Percentiles rank a stretch among this genome's conserved stretches.
Evolutionary conservation across 176 grass and related monocot species (phyloP).

Genomic region (Saccharum officinarum): DNA sequence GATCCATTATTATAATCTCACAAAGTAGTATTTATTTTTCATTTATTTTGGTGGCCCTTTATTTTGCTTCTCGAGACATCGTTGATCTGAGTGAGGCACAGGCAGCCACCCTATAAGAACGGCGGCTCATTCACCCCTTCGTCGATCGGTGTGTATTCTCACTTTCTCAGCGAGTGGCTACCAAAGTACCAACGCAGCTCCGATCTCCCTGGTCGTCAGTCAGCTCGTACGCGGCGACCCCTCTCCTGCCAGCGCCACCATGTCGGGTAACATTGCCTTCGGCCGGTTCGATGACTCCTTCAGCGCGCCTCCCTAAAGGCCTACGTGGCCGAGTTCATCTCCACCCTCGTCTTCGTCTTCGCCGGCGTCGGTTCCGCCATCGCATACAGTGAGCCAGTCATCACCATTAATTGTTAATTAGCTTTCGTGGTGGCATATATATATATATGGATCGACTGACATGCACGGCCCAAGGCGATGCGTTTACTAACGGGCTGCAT

Average conservation of each 20-base stretch:
- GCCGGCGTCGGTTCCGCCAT: conserved; percentile 83
- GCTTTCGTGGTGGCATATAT: background rate
- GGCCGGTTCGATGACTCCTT: conserved; percentile 75
- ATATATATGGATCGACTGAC: too few species aligned
- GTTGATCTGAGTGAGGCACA: background rate
- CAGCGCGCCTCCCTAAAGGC: conserved; percentile 57
- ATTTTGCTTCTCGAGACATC: background rate
- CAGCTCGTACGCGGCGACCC: background rate
- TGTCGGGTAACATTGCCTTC: conserved; percentile 57
- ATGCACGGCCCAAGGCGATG: background rate
- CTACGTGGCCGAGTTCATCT: conserved; percentile 80
- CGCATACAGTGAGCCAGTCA: conserved; percentile 54
- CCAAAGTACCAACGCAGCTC: background rate
- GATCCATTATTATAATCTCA: background rate
- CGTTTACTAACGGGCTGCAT: background rate
- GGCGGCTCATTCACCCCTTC: background rate
- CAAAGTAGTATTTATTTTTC: background rate
- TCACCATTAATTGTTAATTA: background rate
- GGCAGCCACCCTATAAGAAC: conserved; percentile 31
- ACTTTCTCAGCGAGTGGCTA: conserved; percentile 1
- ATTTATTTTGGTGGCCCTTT: background rate
- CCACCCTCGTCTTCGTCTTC: conserved; percentile 75
- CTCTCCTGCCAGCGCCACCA: background rate
- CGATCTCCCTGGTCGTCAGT: background rate
- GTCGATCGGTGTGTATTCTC: conserved; percentile 35